Evolutionary conservation across 2,329 filamentous ascomycete species (phyloP).

Genomic region (Aaosphaeria pasadenensis): DNA sequence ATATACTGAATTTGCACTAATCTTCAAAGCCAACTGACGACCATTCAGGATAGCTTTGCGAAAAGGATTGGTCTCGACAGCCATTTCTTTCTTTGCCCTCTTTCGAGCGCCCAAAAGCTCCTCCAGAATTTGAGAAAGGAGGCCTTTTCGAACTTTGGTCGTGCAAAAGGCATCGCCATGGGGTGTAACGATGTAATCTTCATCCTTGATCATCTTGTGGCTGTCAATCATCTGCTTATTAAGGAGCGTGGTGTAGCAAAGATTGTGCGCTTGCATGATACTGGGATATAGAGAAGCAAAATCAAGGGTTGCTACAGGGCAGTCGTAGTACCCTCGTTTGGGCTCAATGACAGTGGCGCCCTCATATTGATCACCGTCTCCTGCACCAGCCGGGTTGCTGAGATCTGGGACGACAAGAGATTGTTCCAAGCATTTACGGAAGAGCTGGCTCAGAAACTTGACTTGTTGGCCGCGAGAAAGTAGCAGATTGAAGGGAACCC

Average conservation of each 20-base stretch:
- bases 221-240: slow-evolving; percentile 76
- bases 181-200: slow-evolving; percentile 95
- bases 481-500: slow-evolving; percentile 94
- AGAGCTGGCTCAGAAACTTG: slow-evolving; percentile 96
- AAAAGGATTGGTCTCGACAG: slow-evolving; percentile 87
- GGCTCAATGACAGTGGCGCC: slow-evolving; percentile 98
- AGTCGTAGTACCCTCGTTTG: slow-evolving; percentile 86
- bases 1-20: slow-evolving; percentile 97
- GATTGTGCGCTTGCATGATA: slow-evolving; percentile 98
- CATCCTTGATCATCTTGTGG: slow-evolving; percentile 75
- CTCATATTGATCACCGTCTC: slow-evolving; percentile 84
- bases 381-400: slow-evolving; percentile 57
- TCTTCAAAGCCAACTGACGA: slow-evolving; percentile 91
- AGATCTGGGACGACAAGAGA: slow-evolving; percentile 92
- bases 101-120: slow-evolving; percentile 91
- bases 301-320: slow-evolving; percentile 94
- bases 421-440: slow-evolving; percentile 90
- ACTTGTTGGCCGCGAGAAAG: slow-evolving; percentile 92
- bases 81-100: slow-evolving; percentile 86
- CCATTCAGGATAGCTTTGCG: slow-evolving; percentile 97
- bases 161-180: slow-evolving; percentile 94
- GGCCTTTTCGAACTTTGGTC: slow-evolving; percentile 80
- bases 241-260: slow-evolving; percentile 93
- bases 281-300: slow-evolving; percentile 97
- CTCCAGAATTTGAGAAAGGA: slow-evolving; percentile 92